Evolutionary conservation across 352 stramenopile species (phyloP).

Genomic region (Globisporangium acanthophoron): DNA sequence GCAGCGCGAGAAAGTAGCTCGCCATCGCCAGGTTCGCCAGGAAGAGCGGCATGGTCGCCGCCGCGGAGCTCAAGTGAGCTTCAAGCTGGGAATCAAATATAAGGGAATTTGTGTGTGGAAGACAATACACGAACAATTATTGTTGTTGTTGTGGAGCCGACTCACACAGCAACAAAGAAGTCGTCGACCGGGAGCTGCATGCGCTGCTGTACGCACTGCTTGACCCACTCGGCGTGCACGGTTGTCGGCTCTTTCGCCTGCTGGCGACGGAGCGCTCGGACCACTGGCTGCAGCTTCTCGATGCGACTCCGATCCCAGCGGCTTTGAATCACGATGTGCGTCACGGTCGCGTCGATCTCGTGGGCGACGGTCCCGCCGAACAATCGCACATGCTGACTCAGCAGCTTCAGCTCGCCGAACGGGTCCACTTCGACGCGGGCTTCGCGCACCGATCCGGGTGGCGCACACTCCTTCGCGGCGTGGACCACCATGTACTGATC

Average conservation of each 20-base stretch:
- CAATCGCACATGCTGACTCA: constrained; percentile 54
- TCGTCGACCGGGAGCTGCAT: constrained; percentile 47
- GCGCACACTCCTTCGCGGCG: background rate
- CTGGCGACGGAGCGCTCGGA: constrained; percentile 43
- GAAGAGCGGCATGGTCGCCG: constrained; percentile 65
- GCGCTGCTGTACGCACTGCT: constrained; percentile 36
- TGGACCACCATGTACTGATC: constrained; percentile 28
- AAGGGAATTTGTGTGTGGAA: background rate
- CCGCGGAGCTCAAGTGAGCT: background rate
- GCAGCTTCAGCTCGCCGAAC: constrained; percentile 37
- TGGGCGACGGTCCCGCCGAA: constrained; percentile 39
- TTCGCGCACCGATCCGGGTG: background rate
- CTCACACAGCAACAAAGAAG: constrained; percentile 52
- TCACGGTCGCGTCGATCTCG: constrained; percentile 42
- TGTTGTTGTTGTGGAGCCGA: background rate
- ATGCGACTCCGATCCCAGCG: constrained; percentile 21
- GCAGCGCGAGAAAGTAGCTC: constrained; percentile 86
- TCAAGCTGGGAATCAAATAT: background rate
- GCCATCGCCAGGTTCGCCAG: constrained; percentile 85
- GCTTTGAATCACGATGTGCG: constrained; percentile 50
- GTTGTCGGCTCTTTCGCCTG: constrained; percentile 39
- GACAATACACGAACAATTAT: background rate
- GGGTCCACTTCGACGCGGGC: constrained; percentile 14
- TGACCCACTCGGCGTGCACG: constrained; percentile 60
- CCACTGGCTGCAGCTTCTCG: constrained; percentile 31